These are phyloP conservation scores for Aegilops bicornis DNA, from an alignment of 176 grass and related monocot species.

Conservation along the genomic window DNA sequence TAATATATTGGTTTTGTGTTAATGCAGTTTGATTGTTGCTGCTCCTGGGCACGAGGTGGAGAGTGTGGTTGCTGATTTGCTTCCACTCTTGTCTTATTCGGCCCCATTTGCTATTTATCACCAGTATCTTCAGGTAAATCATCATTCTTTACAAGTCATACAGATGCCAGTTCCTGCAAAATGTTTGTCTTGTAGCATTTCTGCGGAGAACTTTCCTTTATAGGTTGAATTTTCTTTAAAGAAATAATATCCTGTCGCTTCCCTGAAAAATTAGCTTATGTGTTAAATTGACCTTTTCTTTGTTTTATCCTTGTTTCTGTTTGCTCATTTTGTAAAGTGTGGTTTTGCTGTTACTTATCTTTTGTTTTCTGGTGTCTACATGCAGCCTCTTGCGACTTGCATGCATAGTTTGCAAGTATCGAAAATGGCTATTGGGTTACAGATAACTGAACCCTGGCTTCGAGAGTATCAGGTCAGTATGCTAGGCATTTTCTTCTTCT, in stretches of 20 bases:
- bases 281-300: neutral
- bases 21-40: conserved; percentile 87
- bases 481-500: neutral
- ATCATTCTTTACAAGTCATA: neutral
- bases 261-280: conserved; percentile 5
- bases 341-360: conserved; percentile 22
- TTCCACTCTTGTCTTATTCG: conserved; percentile 84
- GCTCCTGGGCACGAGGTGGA: conserved; percentile 71
- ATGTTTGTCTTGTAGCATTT: neutral
- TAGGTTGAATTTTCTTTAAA: neutral
- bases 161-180: no score
- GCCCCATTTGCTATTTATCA: conserved; percentile 94
- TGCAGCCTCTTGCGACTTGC: conserved; percentile 87
- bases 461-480: conserved; percentile 90
- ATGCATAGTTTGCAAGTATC: conserved; percentile 81
- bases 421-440: conserved; percentile 74
- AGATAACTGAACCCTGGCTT: conserved; percentile 95
- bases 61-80: conserved; percentile 66
- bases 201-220: neutral
- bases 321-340: conserved; percentile 20
- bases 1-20: conserved; percentile 18
- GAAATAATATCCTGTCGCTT: neutral
- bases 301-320: neutral
- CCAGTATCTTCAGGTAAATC: conserved; percentile 78
- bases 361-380: neutral